Conservation (phyloP, 169 alveolate genomes). For the Cystoisospora suis region DNA sequence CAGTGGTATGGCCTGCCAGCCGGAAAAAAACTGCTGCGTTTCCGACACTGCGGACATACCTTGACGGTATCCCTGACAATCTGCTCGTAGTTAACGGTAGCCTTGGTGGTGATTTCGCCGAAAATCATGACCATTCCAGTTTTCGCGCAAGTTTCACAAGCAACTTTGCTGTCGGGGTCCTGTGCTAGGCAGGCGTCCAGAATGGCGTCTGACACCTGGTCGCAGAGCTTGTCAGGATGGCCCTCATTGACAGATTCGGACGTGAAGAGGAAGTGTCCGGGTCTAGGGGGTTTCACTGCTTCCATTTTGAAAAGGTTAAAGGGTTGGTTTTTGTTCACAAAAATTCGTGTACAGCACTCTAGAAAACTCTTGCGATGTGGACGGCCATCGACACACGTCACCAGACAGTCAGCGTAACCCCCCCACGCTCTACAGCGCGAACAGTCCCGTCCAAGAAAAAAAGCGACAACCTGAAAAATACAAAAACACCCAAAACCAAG, state of each 20-base stretch:
- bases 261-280: slow-evolving; percentile 91
- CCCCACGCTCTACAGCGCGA: too few relatives aligned
- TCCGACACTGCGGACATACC: background rate
- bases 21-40: too few relatives aligned
- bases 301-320: background rate
- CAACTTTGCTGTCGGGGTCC: slow-evolving; percentile 85
- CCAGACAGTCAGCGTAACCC: too few relatives aligned
- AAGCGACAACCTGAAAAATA: too few relatives aligned
- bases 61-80: slow-evolving; percentile 93
- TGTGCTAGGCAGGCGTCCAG: slow-evolving; percentile 97
- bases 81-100: slow-evolving; percentile 90
- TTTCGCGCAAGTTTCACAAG: slow-evolving; percentile 96
- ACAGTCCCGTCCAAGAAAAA: too few relatives aligned
- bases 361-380: too few relatives aligned
- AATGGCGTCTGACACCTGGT: slow-evolving; percentile 98
- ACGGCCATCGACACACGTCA: too few relatives aligned
- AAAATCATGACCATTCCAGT: slow-evolving; percentile 94
- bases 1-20: too few relatives aligned
- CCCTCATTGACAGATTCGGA: slow-evolving; percentile 99
- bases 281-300: slow-evolving; percentile 30
- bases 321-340: too few relatives aligned
- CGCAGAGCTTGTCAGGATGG: slow-evolving; percentile 99
- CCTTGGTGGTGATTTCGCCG: slow-evolving; percentile 97
- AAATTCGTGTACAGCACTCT: too few relatives aligned
- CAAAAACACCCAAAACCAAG: too few relatives aligned